Percentiles rank a stretch among this genome's conserved stretches.
Evolutionary conservation across 1,139 yeast species (phyloP).

Genomic region (Scheffersomyces lignicola): DNA sequence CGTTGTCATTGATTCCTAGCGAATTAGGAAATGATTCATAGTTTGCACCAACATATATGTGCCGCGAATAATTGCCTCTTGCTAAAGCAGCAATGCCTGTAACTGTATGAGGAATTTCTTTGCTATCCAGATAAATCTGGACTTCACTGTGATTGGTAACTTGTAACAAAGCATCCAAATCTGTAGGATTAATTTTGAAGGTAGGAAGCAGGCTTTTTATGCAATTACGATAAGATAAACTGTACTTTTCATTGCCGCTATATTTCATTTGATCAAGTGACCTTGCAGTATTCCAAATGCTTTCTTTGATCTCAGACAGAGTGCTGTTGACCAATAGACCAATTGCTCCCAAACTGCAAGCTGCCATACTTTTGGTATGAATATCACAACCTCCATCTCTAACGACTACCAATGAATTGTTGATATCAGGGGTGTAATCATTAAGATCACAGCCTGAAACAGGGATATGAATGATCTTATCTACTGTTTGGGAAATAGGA

Average conservation of each 20-base stretch:
- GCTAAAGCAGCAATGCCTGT: no score
- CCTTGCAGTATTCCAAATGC: no score
- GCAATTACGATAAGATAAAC: no score
- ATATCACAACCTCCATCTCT: constrained; percentile 1
- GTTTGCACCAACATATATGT: no score
- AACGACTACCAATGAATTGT: neutral
- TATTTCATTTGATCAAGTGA: no score
- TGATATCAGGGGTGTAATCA: neutral
- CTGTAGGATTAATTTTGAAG: neutral
- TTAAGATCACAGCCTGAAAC: neutral
- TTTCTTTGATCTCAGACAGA: neutral
- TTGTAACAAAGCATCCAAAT: neutral
- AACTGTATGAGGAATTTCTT: no score
- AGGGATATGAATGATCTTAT: no score
- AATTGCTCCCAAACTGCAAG: neutral
- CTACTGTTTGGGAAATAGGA: no score
- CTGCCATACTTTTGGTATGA: neutral
- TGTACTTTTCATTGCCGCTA: no score
- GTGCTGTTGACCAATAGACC: neutral
- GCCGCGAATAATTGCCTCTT: no score
- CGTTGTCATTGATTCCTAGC: constrained; percentile 93
- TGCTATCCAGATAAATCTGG: no score
- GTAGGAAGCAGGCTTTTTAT: no score
- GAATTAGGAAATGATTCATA: constrained; percentile 86
- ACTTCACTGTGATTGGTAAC: neutral